Conservation (phyloP, 2,329 filamentous ascomycete species). For the Hymenoscyphus occultus region DNA sequence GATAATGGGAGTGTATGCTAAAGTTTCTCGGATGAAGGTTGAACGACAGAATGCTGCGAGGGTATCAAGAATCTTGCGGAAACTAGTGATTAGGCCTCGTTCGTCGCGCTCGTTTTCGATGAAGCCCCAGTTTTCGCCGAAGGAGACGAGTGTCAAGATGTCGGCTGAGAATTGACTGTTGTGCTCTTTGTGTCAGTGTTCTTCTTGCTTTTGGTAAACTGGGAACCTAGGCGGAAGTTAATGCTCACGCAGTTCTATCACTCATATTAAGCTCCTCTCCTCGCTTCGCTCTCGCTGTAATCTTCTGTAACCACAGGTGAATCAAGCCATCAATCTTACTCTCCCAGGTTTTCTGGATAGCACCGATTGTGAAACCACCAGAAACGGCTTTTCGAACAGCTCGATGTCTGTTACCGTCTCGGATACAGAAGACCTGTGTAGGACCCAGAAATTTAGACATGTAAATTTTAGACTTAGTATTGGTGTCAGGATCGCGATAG, state of each 20-base stretch:
- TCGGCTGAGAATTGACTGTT: not conserved
- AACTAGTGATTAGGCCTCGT: not conserved
- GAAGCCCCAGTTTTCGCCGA: not conserved
- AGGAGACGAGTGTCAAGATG: not conserved
- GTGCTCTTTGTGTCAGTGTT: not conserved
- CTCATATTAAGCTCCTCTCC: not conserved
- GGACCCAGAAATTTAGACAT: not conserved
- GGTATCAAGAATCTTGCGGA: not conserved
- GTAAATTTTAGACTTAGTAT: not conserved
- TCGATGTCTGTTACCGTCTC: not conserved
- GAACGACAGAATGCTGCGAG: not conserved
- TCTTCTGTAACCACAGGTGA: not conserved
- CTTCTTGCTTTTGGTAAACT: not conserved
- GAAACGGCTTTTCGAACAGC: not conserved
- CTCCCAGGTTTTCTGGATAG: not conserved
- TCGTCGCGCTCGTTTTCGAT: not conserved
- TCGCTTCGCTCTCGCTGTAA: not conserved
- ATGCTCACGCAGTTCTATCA: not conserved
- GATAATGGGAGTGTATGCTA: not conserved
- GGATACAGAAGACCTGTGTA: not conserved
- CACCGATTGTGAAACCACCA: not conserved
- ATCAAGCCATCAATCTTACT: not conserved
- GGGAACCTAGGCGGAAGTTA: not conserved
- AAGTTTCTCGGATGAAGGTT: not conserved
- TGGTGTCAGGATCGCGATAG: not conserved